Evolutionary conservation across 106 monocot species (phyloP).

Genomic region (Ottelia alismoides): DNA sequence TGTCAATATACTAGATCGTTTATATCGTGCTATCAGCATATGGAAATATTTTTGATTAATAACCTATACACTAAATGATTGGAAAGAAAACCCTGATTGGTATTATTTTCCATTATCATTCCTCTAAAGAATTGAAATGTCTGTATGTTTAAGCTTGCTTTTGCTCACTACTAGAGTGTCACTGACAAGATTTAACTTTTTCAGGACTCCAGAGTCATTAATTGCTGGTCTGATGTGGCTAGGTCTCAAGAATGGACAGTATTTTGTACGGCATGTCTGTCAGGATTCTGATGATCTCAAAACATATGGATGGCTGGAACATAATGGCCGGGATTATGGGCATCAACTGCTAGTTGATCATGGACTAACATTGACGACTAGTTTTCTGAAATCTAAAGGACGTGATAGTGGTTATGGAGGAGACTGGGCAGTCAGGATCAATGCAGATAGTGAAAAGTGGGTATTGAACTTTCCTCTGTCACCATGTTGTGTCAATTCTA

Average conservation of each 20-base stretch:
- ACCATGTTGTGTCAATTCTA: too few species aligned
- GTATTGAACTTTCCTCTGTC: too few species aligned
- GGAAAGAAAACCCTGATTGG: too few species aligned
- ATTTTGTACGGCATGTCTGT: conserved; percentile 75
- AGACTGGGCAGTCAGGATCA: conserved; percentile 82
- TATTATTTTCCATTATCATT: too few species aligned
- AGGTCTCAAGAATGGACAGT: conserved; percentile 82
- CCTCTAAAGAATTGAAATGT: too few species aligned
- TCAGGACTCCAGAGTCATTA: conserved; percentile 67
- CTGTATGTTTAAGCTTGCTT: too few species aligned
- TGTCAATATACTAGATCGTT: too few species aligned
- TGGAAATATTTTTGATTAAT: too few species aligned
- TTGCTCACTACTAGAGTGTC: too few species aligned
- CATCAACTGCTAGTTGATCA: conserved; percentile 68
- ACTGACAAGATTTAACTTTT: neutral
- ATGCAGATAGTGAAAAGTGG: conserved; percentile 47
- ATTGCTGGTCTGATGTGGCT: conserved; percentile 97
- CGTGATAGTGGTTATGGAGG: conserved; percentile 87
- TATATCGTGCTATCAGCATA: too few species aligned
- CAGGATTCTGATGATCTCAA: conserved; percentile 92
- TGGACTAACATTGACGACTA: conserved; percentile 52
- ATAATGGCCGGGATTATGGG: conserved; percentile 93
- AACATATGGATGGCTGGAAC: conserved; percentile 87
- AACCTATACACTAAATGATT: too few species aligned
- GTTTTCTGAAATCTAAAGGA: conserved; percentile 63